These are phyloP conservation scores for Hypoxylon sp. DNA, from an alignment of 2,329 filamentous ascomycete genomes.

Conservation along the genomic window DNA sequence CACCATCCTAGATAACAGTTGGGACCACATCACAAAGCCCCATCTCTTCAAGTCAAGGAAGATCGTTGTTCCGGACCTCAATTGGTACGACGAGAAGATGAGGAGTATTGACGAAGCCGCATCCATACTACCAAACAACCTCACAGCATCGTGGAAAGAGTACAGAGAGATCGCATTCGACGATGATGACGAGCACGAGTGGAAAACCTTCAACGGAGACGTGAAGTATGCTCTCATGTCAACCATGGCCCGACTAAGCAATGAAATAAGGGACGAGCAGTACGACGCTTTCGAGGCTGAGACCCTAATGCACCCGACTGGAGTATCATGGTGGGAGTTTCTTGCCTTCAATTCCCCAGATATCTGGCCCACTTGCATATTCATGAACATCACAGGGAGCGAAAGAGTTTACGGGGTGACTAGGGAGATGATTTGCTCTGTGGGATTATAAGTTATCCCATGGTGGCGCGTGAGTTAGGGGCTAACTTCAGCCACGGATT, in stretches of 20 bases:
- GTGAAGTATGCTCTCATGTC: conserved; percentile 14
- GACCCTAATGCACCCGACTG: conserved; percentile 21
- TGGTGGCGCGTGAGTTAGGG: too few relatives aligned
- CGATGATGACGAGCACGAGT: background rate
- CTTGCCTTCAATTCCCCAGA: background rate
- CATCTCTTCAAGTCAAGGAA: conserved; percentile 12
- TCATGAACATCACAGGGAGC: background rate
- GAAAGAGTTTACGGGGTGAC: background rate
- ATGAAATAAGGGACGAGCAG: background rate
- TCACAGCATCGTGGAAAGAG: background rate
- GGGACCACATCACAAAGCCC: background rate
- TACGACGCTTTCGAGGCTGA: conserved; percentile 11
- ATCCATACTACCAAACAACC: background rate
- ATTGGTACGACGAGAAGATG: background rate
- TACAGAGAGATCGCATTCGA: background rate
- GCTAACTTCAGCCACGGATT: too few relatives aligned
- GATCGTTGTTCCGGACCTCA: conserved; percentile 15
- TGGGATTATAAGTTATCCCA: background rate
- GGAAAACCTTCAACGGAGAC: conserved; percentile 12
- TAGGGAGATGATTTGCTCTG: background rate
- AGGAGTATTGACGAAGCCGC: background rate
- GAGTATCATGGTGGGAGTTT: conserved; percentile 22
- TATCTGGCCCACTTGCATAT: conserved; percentile 13
- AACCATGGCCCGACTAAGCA: background rate
- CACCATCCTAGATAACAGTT: background rate